A percentile compares a stretch with the other conserved stretches of the same genome.
Conservation (phyloP, 106 monocot genomes). For the Allium sativum region DNA sequence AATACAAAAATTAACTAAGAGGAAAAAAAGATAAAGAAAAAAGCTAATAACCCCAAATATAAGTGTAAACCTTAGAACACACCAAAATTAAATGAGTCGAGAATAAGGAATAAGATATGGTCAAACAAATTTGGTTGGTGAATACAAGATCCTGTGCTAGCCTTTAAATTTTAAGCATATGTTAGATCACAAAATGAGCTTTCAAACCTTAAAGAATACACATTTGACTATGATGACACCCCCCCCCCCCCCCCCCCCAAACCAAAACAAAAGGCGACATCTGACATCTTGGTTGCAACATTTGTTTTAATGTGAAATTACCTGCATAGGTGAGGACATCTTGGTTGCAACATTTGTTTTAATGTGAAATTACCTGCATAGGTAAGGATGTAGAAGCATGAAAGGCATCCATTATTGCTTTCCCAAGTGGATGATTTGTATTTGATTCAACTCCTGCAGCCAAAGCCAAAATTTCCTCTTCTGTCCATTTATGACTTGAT, state of each 20-base stretch:
- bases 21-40: too few relatives aligned
- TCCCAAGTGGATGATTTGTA: constrained; percentile 95
- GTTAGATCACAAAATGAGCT: background rate
- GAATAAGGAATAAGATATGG: background rate
- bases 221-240: constrained; percentile 1
- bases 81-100: background rate
- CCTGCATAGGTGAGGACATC: background rate
- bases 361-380: constrained; percentile 37
- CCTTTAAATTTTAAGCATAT: too few relatives aligned
- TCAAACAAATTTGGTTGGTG: background rate
- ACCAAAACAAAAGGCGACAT: too few relatives aligned
- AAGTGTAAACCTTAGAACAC: background rate
- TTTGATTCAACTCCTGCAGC: constrained; percentile 92
- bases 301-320: too few relatives aligned
- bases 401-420: constrained; percentile 88
- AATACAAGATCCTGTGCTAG: too few relatives aligned
- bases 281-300: too few relatives aligned
- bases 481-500: constrained; percentile 23
- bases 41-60: too few relatives aligned
- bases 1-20: too few relatives aligned
- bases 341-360: background rate
- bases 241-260: too few relatives aligned
- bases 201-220: background rate
- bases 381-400: constrained; percentile 36
- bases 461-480: constrained; percentile 71